Base-by-base conservation (phyloP, 2,329 filamentous ascomycete genomes). In the Alternaria gansuensis region DNA sequence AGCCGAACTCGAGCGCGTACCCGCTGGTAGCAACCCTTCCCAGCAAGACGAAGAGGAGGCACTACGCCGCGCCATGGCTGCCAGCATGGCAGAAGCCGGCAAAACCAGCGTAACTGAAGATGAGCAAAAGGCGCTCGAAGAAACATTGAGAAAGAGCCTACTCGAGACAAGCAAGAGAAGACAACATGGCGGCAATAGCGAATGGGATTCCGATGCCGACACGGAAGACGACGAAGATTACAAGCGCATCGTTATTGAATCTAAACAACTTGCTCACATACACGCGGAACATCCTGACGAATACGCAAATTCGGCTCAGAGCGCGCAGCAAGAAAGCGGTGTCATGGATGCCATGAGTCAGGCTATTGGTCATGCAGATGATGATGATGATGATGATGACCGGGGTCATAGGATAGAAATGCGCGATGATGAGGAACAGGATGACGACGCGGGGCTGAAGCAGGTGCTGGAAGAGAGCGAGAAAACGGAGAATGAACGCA, bases 1-100 rank as follows among this genome's bases (percentile, higher is more conserved):
- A 14, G 80, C 79, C 13, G 87, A 90, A 66, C 74, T 88, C 8
- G 79, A 84, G 55, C 67, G 71, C 14, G 68, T 66, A 5, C 69
- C 71, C 14, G 67, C 69, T 8, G 68, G 72, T 7, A 67, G 77
- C 17, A 73, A 62, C 3, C 36, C 26, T 2, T 37, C 57, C 0
- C 71, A 73, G n/a, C 74, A 78, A 45, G 77, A 80, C 40, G 78
- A 83, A 17, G 77, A 83, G 50, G 77, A 82, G 56, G 78, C 78
- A 4, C 71, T 85, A 5, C 75, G 81, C 23, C 79, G 80, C 31
- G 85, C 84, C 3, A 81, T 87, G 54, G 71, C 77, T 37, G 83
- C 82, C 9, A 84, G 82, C 62, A 75, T 84, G 43, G 73, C 75
- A 1, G 82, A 83, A 70, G 79, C 81, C 4, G 65, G 71, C 4